Conservation (phyloP, 2,329 filamentous ascomycete species). For the Onygenales sp. region DNA sequence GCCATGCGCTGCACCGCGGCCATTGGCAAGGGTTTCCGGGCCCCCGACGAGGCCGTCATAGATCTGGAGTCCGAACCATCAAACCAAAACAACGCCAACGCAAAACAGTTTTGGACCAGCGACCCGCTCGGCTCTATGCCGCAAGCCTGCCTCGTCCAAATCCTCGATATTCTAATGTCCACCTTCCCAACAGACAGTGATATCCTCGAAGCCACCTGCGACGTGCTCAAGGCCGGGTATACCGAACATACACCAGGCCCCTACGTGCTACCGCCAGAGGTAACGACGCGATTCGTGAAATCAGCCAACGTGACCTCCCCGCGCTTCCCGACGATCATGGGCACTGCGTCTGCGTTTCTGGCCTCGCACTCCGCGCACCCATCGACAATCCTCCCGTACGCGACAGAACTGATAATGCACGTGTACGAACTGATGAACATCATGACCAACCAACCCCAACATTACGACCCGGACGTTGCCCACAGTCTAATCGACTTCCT, state of each 20-base stretch:
- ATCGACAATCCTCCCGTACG: constrained; percentile 24
- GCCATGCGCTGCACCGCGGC: constrained; percentile 32
- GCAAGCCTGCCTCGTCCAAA: constrained; percentile 30
- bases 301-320: constrained; percentile 22
- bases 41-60: constrained; percentile 26
- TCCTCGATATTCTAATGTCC: constrained; percentile 30
- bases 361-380: constrained; percentile 31
- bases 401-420: constrained; percentile 27
- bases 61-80: constrained; percentile 19
- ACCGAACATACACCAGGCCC: constrained; percentile 32
- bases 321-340: constrained; percentile 28
- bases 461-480: constrained; percentile 33
- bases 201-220: constrained; percentile 37
- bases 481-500: constrained; percentile 38
- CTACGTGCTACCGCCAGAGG: constrained; percentile 33
- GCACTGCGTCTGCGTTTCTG: constrained; percentile 36
- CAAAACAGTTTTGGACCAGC: constrained; percentile 29
- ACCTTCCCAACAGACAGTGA: constrained; percentile 30
- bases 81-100: constrained; percentile 15
- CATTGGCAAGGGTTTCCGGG: constrained; percentile 30
- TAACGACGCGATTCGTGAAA: constrained; percentile 34
- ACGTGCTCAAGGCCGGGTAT: constrained; percentile 37
- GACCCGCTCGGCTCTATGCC: constrained; percentile 20
- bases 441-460: constrained; percentile 25
- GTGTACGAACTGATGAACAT: constrained; percentile 29